These are phyloP conservation scores for Geosmithia putterillii DNA, from an alignment of 2,329 filamentous ascomycete species.

Conservation along the genomic window DNA sequence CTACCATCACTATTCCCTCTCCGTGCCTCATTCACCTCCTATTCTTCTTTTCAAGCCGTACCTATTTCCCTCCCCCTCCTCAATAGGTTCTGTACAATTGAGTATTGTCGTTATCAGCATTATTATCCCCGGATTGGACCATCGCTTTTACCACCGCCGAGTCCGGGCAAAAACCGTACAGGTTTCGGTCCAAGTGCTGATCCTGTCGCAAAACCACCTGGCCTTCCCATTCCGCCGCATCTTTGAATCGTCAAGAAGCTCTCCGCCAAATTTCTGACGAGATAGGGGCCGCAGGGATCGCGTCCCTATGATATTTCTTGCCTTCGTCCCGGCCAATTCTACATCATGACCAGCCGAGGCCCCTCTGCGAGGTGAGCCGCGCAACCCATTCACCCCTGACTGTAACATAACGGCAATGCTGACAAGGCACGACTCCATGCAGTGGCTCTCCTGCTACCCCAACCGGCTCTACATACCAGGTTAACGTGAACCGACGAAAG, in stretches of 20 bases:
- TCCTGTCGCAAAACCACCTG: background rate
- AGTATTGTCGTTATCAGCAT: background rate
- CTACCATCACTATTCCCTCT: background rate
- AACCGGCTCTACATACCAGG: slow-evolving; percentile 45
- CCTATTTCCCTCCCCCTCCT: background rate
- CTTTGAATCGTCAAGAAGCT: background rate
- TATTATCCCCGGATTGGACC: background rate
- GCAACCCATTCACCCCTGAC: background rate
- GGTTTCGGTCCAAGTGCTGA: background rate
- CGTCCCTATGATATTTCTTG: background rate
- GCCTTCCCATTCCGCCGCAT: background rate
- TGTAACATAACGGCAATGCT: background rate
- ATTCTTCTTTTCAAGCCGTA: background rate
- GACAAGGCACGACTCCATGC: background rate
- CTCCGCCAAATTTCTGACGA: background rate
- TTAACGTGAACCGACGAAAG: slow-evolving; percentile 79
- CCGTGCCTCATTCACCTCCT: background rate
- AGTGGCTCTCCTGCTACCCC: slow-evolving; percentile 13
- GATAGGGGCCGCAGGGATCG: background rate
- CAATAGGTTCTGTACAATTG: background rate
- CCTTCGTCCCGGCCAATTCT: background rate
- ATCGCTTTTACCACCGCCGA: background rate
- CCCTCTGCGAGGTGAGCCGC: background rate
- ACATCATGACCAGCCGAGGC: background rate
- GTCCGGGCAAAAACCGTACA: background rate